Evolutionary conservation across 2,329 filamentous ascomycete genomes (phyloP), one percentile per base, ranked within the genome.

Genomic region (Periconia sp.): DNA sequence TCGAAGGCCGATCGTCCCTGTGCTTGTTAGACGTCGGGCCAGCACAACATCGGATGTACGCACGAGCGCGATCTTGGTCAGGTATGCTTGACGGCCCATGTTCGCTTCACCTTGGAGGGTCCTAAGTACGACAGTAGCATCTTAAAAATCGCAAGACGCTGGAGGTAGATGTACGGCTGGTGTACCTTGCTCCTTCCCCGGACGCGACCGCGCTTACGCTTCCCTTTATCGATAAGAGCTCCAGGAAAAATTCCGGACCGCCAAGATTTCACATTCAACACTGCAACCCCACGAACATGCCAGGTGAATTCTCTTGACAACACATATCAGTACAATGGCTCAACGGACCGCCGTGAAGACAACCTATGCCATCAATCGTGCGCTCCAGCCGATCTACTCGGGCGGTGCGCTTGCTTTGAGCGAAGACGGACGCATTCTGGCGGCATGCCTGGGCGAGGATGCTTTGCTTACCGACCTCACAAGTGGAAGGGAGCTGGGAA

Each of bases 361-460:
- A 44, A 96, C 92, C 3, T 99, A 96, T 70, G 89, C 95, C 64
- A 83, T 87, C 45, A 81, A 81, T 54, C 84, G 87, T 62, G 88
- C 90, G 34, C 88, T 99, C 42, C 88, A 91, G 59, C 94, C 94
- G 15, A 92, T 97, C 36, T 96, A 94, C 66, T 96, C 92, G 2
- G 94, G 94, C 40, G 94, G 94, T 30, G 87, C 88, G 54, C 85
- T 95, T 46, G 85, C 89, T 21, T 81, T 97, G 48, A 90, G 92
- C 76, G 82, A 85, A 68, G 83, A 84, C 72, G 91, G 91, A 37
- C 83, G 83, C 59, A 83, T 97, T 51, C 79, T 99, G 40, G 92
- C 91, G 30, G 91, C 91, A 17, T 91, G 88, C 24, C 75, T 97
- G n/a, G 91, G 89, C 24, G 94, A 99, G 69, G 90, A 96, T 81